These are phyloP conservation scores for Vigna hirtella DNA, from an alignment of 306 rosid genomes.

Conservation along the genomic window DNA sequence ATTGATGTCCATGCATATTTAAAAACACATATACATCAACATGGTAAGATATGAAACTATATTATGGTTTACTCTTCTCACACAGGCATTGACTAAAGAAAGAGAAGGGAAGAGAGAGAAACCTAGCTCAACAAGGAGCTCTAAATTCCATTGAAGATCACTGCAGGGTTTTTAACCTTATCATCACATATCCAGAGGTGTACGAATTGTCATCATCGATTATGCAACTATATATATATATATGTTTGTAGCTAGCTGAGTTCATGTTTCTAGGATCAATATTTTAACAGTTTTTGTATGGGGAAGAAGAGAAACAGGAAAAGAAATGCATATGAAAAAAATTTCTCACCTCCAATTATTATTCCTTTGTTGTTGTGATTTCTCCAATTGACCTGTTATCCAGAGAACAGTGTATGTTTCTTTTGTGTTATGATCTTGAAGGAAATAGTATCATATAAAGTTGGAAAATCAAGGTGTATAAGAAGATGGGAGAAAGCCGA, in stretches of 20 bases:
- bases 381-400: background rate
- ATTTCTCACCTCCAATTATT: constrained; percentile 33
- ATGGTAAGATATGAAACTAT: constrained; percentile 34
- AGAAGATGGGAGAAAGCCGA: constrained; percentile 48
- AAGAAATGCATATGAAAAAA: constrained; percentile 23
- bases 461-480: background rate
- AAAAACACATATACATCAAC: constrained; percentile 28
- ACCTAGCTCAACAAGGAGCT: constrained; percentile 13
- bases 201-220: constrained; percentile 29
- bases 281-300: constrained; percentile 29
- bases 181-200: constrained; percentile 15
- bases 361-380: constrained; percentile 5
- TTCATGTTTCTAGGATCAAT: constrained; percentile 31
- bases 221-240: background rate
- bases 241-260: background rate
- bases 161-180: constrained; percentile 18
- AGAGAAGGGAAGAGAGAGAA: constrained; percentile 31
- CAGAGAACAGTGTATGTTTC: background rate
- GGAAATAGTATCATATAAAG: background rate
- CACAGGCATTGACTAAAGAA: constrained; percentile 12
- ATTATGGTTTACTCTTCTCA: constrained; percentile 41
- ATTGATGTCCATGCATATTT: constrained; percentile 44
- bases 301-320: constrained; percentile 27
- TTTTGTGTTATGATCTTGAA: background rate
- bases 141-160: constrained; percentile 45